Evolutionary conservation across 2,329 filamentous ascomycete genomes (phyloP), one percentile per base, ranked within the genome.

Genomic region (Nothopassalora personata): DNA sequence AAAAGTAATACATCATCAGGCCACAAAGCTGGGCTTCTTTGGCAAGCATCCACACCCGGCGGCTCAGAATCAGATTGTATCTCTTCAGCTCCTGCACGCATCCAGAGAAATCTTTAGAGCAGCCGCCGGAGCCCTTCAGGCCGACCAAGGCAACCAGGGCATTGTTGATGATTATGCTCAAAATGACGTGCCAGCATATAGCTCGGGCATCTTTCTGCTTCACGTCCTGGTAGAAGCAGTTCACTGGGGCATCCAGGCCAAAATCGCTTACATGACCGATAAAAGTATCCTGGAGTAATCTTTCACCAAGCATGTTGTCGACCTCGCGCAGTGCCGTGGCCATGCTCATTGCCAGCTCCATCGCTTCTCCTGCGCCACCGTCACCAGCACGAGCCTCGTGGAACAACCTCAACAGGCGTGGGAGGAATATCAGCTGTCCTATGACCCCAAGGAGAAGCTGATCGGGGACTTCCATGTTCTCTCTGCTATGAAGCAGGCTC

Each of bases 1-100:
- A 55, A 39, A 55, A 55, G 43, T 55, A 55, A 23, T 47, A 55
- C 34, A 31, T 5, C 15, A 55, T 33, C 9, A 55, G 27, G 11
- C 53, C 53, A 10, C 15, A 19, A 19, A n/a, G 28, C 23, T 28
- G 9, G 7, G 53, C 53, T 23, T 55, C 53, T 5, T 47, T 18
- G 13, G 43, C 47, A 5, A 55, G 23, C 53, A 55, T 55, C 43
- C 53, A 55, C 13, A 33, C 34, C 5, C 43, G 9, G 18, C 53
- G 15, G 43, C 53, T 55, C 28, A 55, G 13, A 7, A 19, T 23
- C 39, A 34, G 5, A 18, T 46, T 46, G 6, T 55, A 28, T 7
- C 10, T 33, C 23, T 27, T 48, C 36, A 55, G 19, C 33, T 49
- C 45, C 27, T 23, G 15, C 23, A 28, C 9, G 11, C 31, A 34